phyloP scores from a whole-genome alignment of 768 basidiomycete species.

The Macrolepiota fuliginosa region DNA sequence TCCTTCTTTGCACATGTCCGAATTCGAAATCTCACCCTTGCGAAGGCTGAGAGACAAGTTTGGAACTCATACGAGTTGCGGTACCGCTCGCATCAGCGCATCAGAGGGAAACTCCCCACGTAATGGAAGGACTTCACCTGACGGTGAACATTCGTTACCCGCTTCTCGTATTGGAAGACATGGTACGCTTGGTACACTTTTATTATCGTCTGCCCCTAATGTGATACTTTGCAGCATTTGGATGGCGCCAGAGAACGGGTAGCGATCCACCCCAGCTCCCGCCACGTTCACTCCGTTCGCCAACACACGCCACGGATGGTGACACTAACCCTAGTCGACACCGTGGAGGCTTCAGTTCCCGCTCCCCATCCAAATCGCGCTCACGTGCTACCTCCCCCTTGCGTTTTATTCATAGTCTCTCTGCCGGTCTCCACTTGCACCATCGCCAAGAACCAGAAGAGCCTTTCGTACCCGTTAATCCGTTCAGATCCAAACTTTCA shows the following conservation, averaged over 20 bases:
- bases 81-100: neutral
- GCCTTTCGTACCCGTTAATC: constrained; percentile 55
- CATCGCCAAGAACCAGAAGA: constrained; percentile 42
- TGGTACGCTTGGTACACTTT: neutral
- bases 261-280: constrained; percentile 5
- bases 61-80: neutral
- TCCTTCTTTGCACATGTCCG: constrained; percentile 2
- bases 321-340: neutral
- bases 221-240: neutral
- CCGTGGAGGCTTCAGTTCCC: neutral
- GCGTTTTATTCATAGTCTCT: constrained; percentile 53
- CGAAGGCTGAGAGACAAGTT: constrained; percentile 6
- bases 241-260: neutral
- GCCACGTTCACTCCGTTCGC: neutral
- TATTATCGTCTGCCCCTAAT: too few relatives aligned
- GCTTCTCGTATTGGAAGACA: neutral
- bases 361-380: constrained; percentile 25
- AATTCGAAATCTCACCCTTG: constrained; percentile 6
- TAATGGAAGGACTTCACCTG: neutral
- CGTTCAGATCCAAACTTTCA: constrained; percentile 37
- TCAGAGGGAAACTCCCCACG: constrained; percentile 8
- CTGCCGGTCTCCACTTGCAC: constrained; percentile 38
- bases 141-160: neutral
- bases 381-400: constrained; percentile 58
- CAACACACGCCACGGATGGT: constrained; percentile 4